Base-by-base conservation (phyloP, 169 alveolate species). In the Plasmodium vivax region DNA sequence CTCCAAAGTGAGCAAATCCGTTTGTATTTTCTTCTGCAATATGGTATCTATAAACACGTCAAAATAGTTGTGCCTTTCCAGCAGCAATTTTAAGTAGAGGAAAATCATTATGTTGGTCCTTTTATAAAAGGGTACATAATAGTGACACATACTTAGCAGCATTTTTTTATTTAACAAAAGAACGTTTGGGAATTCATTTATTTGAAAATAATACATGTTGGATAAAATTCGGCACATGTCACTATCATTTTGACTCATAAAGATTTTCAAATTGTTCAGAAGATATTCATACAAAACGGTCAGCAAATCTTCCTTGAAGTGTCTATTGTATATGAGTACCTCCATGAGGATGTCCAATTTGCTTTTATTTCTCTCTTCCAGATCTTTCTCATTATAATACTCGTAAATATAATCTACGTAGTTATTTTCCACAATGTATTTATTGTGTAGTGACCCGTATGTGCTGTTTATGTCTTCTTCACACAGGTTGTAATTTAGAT, bases 381-480 rank as follows among this genome's bases (percentile, higher is more conserved):
- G 43, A 23, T 87, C 85, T 51, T 87, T 87, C 32, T 87, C 81
- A 77, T 87, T 87, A 71, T 87, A 87, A 87, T 87, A 87, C 68
- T 87, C 93, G 72, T 87, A 87, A 75, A 87, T 87, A 58, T 87
- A 87, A 77, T 87, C 85, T 54, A 79, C 81, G 81, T 79, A 77
- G 10, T 87, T 75, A 30, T 87, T 87, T 77, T 87, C 93, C 43
- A 77, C 82, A 87, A 87, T 87, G 34, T 54, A 87, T 87, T 87
- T 79, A 79, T 87, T 87, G 47, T 87, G 93, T 19, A 87, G 7
- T 9, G 93, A 87, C 27, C 93, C 93, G 36, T 87, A 87, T 5
- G 54, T 30, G 30, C n/a, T 68, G 14, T 77, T 77, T 38, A 74
- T 36, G 14, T 19, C n/a, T 9, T 87, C 72, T 10, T 47, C 81